Percentiles rank a stretch among this genome's conserved stretches.
phyloP scores from a whole-genome alignment of 2,329 filamentous ascomycete species.

The Orbilia ellipsospora region DNA sequence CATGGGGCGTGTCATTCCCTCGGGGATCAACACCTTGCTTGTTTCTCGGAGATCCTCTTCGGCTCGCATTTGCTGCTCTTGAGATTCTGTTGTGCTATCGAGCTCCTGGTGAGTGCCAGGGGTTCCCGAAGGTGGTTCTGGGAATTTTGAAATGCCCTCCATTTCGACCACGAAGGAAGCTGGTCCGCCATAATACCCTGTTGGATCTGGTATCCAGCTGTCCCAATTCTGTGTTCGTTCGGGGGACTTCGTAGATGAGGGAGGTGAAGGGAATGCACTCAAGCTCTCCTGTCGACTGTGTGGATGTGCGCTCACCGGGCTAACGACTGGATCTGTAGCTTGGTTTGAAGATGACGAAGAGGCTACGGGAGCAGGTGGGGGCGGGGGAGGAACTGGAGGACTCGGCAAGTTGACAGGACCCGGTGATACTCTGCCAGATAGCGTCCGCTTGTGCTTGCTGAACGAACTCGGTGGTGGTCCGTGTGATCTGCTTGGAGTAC shows the following conservation, averaged over 20 bases:
- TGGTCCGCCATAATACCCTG: constrained; percentile 37
- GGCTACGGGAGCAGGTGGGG: constrained; percentile 10
- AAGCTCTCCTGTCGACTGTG: constrained; percentile 23
- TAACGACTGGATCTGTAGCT: constrained; percentile 2
- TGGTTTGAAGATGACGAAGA: constrained; percentile 3
- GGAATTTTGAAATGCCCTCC: constrained; percentile 21
- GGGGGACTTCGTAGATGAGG: constrained; percentile 26
- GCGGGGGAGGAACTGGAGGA: constrained; percentile 33
- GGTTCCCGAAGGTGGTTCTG: constrained; percentile 21
- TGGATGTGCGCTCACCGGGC: neutral
- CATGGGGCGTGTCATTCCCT: constrained; percentile 15
- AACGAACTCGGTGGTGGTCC: constrained; percentile 38
- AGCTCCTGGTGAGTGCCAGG: constrained; percentile 19
- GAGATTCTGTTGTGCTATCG: constrained; percentile 14
- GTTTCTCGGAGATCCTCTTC: constrained; percentile 34
- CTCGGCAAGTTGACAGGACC: constrained; percentile 22
- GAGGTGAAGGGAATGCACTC: constrained; percentile 33
- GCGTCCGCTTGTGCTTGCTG: constrained; percentile 26
- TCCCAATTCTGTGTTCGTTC: constrained; percentile 22
- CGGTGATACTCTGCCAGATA: constrained; percentile 40
- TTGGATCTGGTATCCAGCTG: constrained; percentile 30
- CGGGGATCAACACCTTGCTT: constrained; percentile 38
- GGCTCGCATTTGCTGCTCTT: constrained; percentile 24
- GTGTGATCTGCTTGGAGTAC: constrained; percentile 23
- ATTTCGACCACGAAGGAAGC: constrained; percentile 42